Evolutionary conservation across 2,329 filamentous ascomycete species (phyloP).

Genomic region (Berkeleyomyces basicola): DNA sequence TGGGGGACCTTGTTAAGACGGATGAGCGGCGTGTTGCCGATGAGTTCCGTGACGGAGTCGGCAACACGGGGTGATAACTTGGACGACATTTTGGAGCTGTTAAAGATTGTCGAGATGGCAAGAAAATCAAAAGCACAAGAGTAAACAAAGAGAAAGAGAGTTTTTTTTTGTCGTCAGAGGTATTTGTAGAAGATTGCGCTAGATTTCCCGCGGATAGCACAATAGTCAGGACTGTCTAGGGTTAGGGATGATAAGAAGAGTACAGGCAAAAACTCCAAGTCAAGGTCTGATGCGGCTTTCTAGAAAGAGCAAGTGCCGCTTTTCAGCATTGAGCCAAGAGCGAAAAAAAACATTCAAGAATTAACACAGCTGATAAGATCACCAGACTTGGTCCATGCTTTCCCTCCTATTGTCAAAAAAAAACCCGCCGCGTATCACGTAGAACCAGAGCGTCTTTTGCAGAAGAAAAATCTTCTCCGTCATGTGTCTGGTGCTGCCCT

Average conservation of each 20-base stretch:
- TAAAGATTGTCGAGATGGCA: background rate
- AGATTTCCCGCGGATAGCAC: background rate
- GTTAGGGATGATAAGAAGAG: background rate
- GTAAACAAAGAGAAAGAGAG: background rate
- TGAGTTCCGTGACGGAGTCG: conserved; percentile 65
- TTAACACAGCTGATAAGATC: background rate
- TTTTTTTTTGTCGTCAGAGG: background rate
- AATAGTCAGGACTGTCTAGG: background rate
- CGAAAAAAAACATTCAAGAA: background rate
- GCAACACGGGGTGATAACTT: conserved; percentile 25
- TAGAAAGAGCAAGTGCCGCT: background rate
- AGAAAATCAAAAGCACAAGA: background rate
- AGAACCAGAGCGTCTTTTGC: too few relatives aligned
- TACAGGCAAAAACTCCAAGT: background rate
- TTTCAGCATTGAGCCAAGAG: background rate
- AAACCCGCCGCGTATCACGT: too few relatives aligned
- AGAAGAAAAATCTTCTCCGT: too few relatives aligned
- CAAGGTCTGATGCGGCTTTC: background rate
- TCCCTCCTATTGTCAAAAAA: background rate
- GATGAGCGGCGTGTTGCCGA: conserved; percentile 91
- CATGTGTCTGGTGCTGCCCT: too few relatives aligned
- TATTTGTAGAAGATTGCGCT: background rate
- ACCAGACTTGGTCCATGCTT: background rate
- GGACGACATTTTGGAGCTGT: background rate
- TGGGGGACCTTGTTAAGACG: conserved; percentile 85